Base-by-base conservation (phyloP, 352 stramenopile species). In the Phytophthora podocarpi region DNA sequence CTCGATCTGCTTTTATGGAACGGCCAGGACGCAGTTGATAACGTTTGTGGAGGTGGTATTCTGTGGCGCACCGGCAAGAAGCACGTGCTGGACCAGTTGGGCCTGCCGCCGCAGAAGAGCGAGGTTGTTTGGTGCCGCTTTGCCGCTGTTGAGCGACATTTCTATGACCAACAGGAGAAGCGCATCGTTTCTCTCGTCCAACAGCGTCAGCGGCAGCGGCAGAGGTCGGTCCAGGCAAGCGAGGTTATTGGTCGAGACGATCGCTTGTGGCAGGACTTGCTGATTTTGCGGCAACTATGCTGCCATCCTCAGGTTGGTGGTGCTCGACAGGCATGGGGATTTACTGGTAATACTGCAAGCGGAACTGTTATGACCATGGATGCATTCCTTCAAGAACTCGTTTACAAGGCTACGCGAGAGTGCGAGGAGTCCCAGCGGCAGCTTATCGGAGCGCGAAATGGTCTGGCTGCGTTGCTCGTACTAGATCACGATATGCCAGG, bases 281-380 rank as follows among this genome's bases (percentile, higher is more conserved):
- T 97, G 16, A 62, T 84, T 30, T 70, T 98, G 28, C 83, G 92
- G 12, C 91, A 97, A 59, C 82, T 96, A 4, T 98, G 93, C 56
- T 98, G 91, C 39, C 93, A 98, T 70, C 93, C 92, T 6, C 90
- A 97, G 65, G 81, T 98, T 13, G 85, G 85, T 7, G 75, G 74
- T 13, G 66, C 69, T 20, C 59, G 59, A 27, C 63, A 70, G 10
- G 39, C 26, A 1, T 68, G 63, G 64, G 51, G 51, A 0, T 39
- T 47, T 18, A 48, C 40, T 30, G 57, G 57, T 3, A 58, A 45
- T 41, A 55, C 42, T 11, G 54, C 37, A 20, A 32, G 30, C 15
- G 59, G 53, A 12, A 50, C 50, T 18, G 62, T 90, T 13, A 72
- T 97, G 39, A 95, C 83, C 3, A 96, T 96, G 86, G 77, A 85